Base-by-base conservation (phyloP, 495 filamentous ascomycete genomes). In the Penicillium odoratum region DNA sequence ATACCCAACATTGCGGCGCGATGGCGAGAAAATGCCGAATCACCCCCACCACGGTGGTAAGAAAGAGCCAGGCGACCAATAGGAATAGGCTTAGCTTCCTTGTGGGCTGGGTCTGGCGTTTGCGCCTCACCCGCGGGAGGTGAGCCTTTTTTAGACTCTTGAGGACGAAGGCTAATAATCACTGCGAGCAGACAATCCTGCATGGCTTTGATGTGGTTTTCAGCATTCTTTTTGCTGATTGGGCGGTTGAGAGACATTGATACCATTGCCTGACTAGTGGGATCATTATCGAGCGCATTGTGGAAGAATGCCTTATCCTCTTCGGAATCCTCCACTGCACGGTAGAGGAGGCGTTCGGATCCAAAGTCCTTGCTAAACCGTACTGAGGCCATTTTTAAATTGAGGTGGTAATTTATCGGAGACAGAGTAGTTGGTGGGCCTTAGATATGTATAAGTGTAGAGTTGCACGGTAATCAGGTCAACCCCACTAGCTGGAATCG, bases 1-100 rank as follows among this genome's bases (percentile, higher is more conserved):
- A 83, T 71, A 9, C 73, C 74, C 47, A 83, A 60, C 48, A 70
- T 66, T 21, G 69, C 68, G 53, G 66, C 61, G 25, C 81, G 69
- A 58, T 83, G 79, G 46, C 80, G 77, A 5, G 16, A 8, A 13
- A 38, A 44, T 7, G 9, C 13, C 34, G 34, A 15, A 10, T 21
- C 21, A 21, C 21, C 31, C 31, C 31, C 31, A 38, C 31, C 31
- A 33, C 31, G 31, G 31, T 6, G 5, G 9, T 15, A 5, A 5
- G 34, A 11, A 38, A 38, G 11, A 11, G 13, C 13, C 11, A 38
- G 13, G 4, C 4, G 34, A 15, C 34, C 34, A 11, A 38, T 38
- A 15, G 34, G 34, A 15, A 38, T 4, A 38, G 8, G 6, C 11
- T 38, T 38, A 38, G 34, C 34, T 13, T 38, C 34, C 13, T 38